Base-by-base conservation (phyloP, 805 yeast species). In the Kuraishia hungarica region DNA sequence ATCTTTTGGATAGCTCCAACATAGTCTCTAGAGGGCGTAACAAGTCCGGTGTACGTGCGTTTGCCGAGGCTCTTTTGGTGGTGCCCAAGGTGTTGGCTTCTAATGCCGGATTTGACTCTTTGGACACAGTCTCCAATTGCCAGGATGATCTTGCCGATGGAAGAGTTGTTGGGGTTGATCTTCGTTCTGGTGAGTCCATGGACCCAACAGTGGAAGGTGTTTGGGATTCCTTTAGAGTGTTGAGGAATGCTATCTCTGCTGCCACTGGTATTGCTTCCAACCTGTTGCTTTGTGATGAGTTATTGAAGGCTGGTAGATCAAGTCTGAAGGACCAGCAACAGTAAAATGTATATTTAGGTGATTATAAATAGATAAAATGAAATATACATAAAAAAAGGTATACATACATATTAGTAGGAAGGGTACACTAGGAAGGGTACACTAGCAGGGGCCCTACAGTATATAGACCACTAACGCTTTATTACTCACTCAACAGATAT, bases 221-320 rank as follows among this genome's bases (percentile, higher is more conserved):
- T 56, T 94, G 97, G 96, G 99, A 94, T 72, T 88, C 96, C 24
- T 94, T 82, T 75, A 79, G 99, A 61, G 99, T 94, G 47, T 75
- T 94, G 57, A 84, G 99, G 74, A 94, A 94, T 69, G 96, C 97
- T 10, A 77, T 94, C 54, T 83, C 91, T 53, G 85, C 96, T 51
- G 97, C 98, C 46, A 87, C 96, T 1, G 96, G 97, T 54, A 94
- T 94, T 64, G 93, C 99, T 1, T 85, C 94, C 59, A 94, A 94
- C 68, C 75, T 94, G 64, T 79, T 94, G 61, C 77, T 94, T 59
- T 94, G 99, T 76, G 99, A 94, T 73, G 99, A 94, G 73, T 78
- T 94, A 61, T 79, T 94, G 66, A 91, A 93, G 74, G 99, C 99
- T 1, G 99, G 99, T 52, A 83, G 96, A 63, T 89, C 97, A 15